Evolutionary conservation across 139 green algal genomes (phyloP), one percentile per base, ranked within the genome.

Genomic region (Desmodesmus armatus): DNA sequence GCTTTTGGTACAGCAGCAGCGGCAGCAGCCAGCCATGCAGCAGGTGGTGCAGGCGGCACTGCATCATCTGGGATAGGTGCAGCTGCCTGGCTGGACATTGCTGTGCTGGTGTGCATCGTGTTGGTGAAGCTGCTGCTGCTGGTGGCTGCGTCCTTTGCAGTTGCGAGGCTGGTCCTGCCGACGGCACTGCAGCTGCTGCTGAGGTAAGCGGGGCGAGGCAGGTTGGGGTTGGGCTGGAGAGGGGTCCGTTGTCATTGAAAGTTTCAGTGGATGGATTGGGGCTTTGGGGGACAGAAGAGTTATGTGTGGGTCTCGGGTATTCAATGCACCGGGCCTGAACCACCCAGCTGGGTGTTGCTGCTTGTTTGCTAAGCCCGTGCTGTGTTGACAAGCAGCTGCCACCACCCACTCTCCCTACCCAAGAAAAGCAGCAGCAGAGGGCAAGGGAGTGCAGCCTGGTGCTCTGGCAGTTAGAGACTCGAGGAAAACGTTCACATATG

Each of bases 121-220:
- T 27, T 83, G 11, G 15, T 85, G 5, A 91, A 88, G 78, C 78
- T 91, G 44, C 41, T 47, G 23, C 4, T 83, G 31, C 72, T 85
- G 44, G 55, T 94, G 9, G 65, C 40, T 6, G 84, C 84, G 1
- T 90, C 93, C 2, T 65, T 91, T 71, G 51, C 87, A 17, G 31
- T 91, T 1, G 85, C 93, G 31, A 86, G 92, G 23, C 87, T 85
- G 15, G 66, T 96, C 37, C 86, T 98, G 80, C 93, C 95, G 3
- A 79, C 70, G 31, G 63, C 91, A 60, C 80, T 94, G 76, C 82
- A 89, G 49, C 49, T 87, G 70, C 88, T 98, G 29, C 43, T 86
- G 82, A 83, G 77, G 82, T 87, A 43, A 29, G 70, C 27, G 19
- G 2, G 27, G 55, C 47, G 47, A 15, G 47, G 17, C 17, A 23